A percentile compares a stretch with the other conserved stretches of the same genome.
Evolutionary conservation across 2,329 filamentous ascomycete species (phyloP).

Genomic region (Talaromyces piceae): DNA sequence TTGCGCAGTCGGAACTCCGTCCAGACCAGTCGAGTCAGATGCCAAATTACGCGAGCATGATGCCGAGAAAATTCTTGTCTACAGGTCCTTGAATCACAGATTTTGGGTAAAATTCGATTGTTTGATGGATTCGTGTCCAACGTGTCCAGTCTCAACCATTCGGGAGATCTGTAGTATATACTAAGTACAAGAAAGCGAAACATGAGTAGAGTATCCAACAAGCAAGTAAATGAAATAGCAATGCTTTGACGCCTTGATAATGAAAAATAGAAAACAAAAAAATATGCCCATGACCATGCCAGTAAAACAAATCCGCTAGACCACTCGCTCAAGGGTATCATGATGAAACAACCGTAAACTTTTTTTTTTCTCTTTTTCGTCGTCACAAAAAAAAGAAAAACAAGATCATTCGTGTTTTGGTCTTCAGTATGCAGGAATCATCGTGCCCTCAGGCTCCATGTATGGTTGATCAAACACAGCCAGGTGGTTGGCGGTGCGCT

Average conservation of each 20-base stretch:
- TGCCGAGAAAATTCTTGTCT: neutral
- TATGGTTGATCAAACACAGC: constrained; percentile 42
- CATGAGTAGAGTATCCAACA: neutral
- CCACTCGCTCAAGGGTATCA: constrained; percentile 1
- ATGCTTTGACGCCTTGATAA: neutral
- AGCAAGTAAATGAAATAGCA: no score
- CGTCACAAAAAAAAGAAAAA: neutral
- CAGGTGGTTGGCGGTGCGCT: constrained; percentile 5
- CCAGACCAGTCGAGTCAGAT: no score
- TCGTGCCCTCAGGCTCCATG: constrained; percentile 37
- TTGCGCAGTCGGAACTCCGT: no score
- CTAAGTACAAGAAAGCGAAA: neutral
- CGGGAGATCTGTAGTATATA: constrained; percentile 1
- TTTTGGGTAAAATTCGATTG: neutral
- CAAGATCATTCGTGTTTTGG: no score
- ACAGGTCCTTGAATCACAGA: neutral
- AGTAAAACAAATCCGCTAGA: no score
- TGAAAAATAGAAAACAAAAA: neutral
- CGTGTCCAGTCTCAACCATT: neutral
- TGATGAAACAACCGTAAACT: constrained; percentile 2
- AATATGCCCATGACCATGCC: neutral
- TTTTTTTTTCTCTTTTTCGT: neutral
- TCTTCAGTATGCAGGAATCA: constrained; percentile 45
- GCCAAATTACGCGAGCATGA: neutral
- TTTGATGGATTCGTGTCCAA: neutral